Percentiles rank a stretch among this genome's conserved stretches.
These are phyloP conservation scores for Thelephora aurantiotincta DNA, from an alignment of 768 basidiomycete genomes.

Conservation along the genomic window DNA sequence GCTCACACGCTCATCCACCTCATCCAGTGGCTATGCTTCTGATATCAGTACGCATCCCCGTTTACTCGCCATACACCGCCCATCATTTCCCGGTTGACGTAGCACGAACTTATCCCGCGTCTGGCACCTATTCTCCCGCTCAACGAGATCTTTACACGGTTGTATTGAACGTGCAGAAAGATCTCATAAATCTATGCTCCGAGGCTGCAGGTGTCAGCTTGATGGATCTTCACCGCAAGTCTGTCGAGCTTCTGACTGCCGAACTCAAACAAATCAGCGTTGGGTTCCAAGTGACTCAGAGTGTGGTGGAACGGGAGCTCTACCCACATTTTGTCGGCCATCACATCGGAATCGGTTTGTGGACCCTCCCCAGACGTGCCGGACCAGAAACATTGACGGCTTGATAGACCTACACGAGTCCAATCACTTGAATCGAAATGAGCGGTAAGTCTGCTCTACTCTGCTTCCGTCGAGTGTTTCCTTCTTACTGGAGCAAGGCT, in stretches of 20 bases:
- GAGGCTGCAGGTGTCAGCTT: conserved; percentile 43
- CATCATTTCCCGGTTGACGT: not conserved
- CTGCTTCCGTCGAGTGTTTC: not conserved
- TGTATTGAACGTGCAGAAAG: conserved; percentile 59
- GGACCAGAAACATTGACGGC: no score
- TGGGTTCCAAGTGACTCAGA: conserved; percentile 29
- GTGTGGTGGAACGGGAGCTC: conserved; percentile 44
- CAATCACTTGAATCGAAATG: conserved; percentile 37
- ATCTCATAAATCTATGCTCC: conserved; percentile 45
- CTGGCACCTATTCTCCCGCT: conserved; percentile 62
- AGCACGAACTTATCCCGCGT: conserved; percentile 84
- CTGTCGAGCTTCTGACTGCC: conserved; percentile 45
- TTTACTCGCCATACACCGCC: not conserved
- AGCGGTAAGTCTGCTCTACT: conserved; percentile 24
- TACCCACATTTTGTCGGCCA: conserved; percentile 94
- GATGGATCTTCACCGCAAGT: conserved; percentile 64
- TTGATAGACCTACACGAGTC: conserved; percentile 80
- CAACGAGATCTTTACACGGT: conserved; percentile 81
- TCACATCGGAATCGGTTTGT: conserved; percentile 77
- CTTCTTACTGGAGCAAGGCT: conserved; percentile 28
- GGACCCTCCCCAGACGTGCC: not conserved
- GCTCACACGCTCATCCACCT: conserved; percentile 5
- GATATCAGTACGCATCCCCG: conserved; percentile 63
- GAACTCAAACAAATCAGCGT: conserved; percentile 77
- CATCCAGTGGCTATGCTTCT: conserved; percentile 71